These are phyloP conservation scores for Aspergillus tamarii DNA, from an alignment of 2,329 filamentous ascomycete species.

Conservation along the genomic window DNA sequence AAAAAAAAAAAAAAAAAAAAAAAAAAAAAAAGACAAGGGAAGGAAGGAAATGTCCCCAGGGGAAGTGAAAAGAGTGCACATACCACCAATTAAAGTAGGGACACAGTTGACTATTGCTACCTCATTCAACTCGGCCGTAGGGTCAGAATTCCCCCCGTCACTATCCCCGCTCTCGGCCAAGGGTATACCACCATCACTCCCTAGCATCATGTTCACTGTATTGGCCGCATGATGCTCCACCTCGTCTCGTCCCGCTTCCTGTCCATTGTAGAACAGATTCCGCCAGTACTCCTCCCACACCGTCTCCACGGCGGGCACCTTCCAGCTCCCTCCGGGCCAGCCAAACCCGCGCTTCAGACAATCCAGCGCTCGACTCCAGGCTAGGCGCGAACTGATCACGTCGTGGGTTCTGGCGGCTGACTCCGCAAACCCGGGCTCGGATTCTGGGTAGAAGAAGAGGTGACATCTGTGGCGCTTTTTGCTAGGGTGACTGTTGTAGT, in stretches of 20 bases:
- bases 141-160: not conserved
- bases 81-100: conserved; percentile 42
- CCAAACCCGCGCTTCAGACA: conserved; percentile 63
- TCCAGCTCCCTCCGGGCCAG: conserved; percentile 33
- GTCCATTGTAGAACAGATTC: conserved; percentile 22
- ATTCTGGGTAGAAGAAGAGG: conserved; percentile 58
- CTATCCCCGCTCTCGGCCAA: conserved; percentile 10
- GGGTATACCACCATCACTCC: conserved; percentile 8
- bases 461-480: conserved; percentile 37
- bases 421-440: conserved; percentile 68
- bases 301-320: conserved; percentile 39
- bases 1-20: not conserved
- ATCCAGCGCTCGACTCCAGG: conserved; percentile 66
- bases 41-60: not conserved
- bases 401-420: conserved; percentile 65
- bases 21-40: conserved; percentile 16
- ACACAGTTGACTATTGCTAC: conserved; percentile 37
- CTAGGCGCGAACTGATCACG: conserved; percentile 61
- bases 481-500: conserved; percentile 29
- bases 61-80: conserved; percentile 6
- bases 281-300: conserved; percentile 44
- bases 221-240: conserved; percentile 23
- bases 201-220: conserved; percentile 24
- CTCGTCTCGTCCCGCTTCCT: conserved; percentile 22
- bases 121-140: conserved; percentile 17